Evolutionary conservation across 2,329 filamentous ascomycete species (phyloP).

Genomic region (Beauveria medogensis): DNA sequence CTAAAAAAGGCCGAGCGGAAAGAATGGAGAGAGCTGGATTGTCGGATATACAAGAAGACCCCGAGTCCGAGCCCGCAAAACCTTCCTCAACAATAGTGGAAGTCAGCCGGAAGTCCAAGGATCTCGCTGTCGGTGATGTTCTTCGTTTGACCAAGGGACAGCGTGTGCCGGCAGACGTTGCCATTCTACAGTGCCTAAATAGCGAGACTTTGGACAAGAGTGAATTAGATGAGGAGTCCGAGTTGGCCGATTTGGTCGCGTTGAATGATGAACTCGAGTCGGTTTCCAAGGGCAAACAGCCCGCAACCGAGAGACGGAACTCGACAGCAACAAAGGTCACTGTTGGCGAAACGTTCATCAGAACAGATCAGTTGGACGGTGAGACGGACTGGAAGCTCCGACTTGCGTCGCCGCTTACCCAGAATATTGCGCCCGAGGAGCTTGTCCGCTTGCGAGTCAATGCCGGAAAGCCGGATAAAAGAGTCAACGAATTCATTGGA

Average conservation of each 20-base stretch:
- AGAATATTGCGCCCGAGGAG: slow-evolving; percentile 65
- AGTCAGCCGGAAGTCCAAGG: slow-evolving; percentile 71
- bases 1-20: slow-evolving; percentile 23
- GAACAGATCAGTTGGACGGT: slow-evolving; percentile 93
- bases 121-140: slow-evolving; percentile 92
- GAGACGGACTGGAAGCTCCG: slow-evolving; percentile 98
- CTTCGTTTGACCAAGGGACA: slow-evolving; percentile 87
- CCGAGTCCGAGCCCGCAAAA: slow-evolving; percentile 42
- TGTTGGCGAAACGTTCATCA: slow-evolving; percentile 88
- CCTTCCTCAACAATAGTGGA: slow-evolving; percentile 53
- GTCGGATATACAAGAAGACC: slow-evolving; percentile 63
- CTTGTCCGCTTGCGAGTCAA: slow-evolving; percentile 63
- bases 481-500: slow-evolving; percentile 92
- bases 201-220: slow-evolving; percentile 39
- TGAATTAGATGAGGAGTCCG: slow-evolving; percentile 18
- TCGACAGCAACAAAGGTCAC: slow-evolving; percentile 30
- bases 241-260: slow-evolving; percentile 35
- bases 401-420: slow-evolving; percentile 76
- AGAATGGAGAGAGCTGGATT: slow-evolving; percentile 32
- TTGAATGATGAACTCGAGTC: slow-evolving; percentile 28
- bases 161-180: slow-evolving; percentile 85
- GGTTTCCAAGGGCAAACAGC: slow-evolving; percentile 28
- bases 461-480: slow-evolving; percentile 84
- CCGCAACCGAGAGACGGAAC: slow-evolving; percentile 19
- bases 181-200: slow-evolving; percentile 77